A percentile compares a stretch with the other conserved stretches of the same genome.
Conservation (phyloP, 1,284 basidiomycete species). For the Vanrija sp. region DNA sequence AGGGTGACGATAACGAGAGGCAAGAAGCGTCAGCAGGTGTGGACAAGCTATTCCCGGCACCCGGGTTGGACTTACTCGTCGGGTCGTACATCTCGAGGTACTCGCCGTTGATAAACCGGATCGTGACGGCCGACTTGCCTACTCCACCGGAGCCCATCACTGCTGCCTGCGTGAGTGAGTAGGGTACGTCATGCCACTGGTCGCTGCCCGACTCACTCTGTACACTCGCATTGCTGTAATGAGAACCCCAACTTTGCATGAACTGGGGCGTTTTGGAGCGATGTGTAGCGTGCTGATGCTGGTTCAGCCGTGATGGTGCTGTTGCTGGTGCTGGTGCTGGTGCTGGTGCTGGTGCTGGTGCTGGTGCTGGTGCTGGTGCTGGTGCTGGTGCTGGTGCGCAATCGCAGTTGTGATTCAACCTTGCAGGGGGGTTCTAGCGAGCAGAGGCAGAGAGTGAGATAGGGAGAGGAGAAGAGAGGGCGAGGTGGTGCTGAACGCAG, state of each 20-base stretch:
- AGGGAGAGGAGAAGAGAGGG: no score
- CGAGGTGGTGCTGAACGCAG: no score
- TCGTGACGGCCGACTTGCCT: slow-evolving; percentile 36
- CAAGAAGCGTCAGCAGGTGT: background rate
- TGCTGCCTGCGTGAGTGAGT: slow-evolving; percentile 19
- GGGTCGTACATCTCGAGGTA: slow-evolving; percentile 42
- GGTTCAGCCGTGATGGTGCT: no score
- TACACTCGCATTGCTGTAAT: background rate
- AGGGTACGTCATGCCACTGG: background rate
- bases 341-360: background rate
- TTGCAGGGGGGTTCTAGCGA: no score
- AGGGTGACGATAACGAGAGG: background rate
- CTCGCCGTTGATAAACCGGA: slow-evolving; percentile 35
- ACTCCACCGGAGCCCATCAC: slow-evolving; percentile 42
- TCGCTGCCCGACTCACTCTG: background rate
- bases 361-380: background rate
- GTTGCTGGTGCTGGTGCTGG: no score
- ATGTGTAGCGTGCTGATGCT: background rate
- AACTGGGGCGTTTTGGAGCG: background rate
- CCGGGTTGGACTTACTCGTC: slow-evolving; percentile 26
- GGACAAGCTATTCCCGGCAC: background rate
- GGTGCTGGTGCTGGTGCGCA: no score
- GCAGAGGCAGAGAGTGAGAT: no score
- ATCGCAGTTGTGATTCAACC: no score
- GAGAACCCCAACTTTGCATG: background rate